Evolutionary conservation across 441 rosid species (phyloP).

Genomic region (Adansonia gregorii): DNA sequence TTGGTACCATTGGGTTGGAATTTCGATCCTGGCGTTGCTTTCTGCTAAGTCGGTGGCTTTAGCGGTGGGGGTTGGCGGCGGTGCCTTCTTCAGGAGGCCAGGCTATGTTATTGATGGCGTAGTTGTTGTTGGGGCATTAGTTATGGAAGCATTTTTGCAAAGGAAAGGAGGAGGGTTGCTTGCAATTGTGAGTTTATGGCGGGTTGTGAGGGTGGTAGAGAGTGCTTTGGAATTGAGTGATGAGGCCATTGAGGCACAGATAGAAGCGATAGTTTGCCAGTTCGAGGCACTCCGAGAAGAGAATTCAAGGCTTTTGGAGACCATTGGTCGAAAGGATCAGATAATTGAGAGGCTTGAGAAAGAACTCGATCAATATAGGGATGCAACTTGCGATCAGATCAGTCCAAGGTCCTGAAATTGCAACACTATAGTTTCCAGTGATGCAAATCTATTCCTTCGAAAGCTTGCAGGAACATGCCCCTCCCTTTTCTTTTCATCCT

Average conservation of each 20-base stretch:
- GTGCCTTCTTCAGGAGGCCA: slow-evolving; percentile 47
- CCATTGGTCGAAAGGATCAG: slow-evolving; percentile 44
- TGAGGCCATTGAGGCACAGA: slow-evolving; percentile 71
- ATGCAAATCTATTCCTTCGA: too few relatives aligned
- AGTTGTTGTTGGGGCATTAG: slow-evolving; percentile 50
- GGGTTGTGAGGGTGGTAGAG: slow-evolving; percentile 67
- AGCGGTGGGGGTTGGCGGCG: slow-evolving; percentile 51
- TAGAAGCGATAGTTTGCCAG: slow-evolving; percentile 48
- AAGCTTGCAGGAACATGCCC: too few relatives aligned
- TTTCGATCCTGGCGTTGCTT: slow-evolving; percentile 53
- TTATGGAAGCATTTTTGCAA: slow-evolving; percentile 56
- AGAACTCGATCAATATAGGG: slow-evolving; percentile 31
- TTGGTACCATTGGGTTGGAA: slow-evolving; percentile 71
- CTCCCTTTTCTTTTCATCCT: too few relatives aligned
- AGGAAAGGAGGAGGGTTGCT: slow-evolving; percentile 66
- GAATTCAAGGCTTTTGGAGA: slow-evolving; percentile 40
- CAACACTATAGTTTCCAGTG: too few relatives aligned
- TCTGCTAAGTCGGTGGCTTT: slow-evolving; percentile 47
- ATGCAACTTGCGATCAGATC: neutral
- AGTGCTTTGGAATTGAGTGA: slow-evolving; percentile 75
- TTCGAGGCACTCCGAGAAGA: slow-evolving; percentile 55
- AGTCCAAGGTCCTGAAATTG: neutral
- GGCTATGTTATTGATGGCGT: slow-evolving; percentile 59
- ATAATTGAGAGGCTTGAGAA: slow-evolving; percentile 44
- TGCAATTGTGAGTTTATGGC: slow-evolving; percentile 70